Base-by-base conservation (phyloP, 345 rosid species). In the Citrus cavaleriei region DNA sequence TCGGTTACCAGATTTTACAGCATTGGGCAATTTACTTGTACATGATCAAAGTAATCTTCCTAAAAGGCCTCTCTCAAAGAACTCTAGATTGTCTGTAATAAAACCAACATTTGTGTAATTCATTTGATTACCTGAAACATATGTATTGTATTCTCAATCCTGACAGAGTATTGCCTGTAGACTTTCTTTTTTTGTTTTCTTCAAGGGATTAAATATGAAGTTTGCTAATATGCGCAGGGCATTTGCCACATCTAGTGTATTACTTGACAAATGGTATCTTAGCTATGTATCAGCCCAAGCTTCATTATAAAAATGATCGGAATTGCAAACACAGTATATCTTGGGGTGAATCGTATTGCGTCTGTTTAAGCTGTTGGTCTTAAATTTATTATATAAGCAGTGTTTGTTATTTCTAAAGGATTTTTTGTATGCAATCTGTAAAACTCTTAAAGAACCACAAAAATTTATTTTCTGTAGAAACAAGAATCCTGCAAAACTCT, bases 21-120 rank as follows among this genome's bases (percentile, higher is more conserved):
- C 51, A 59, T 73, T 2, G 28, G 32, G 34, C 55, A 42, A n/a
- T 62, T 72, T 76, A 49, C 61, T 81, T 77, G 77, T 81, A 77
- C 73, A 76, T 42, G n/a, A 32, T 57, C 32, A 18, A 71, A 22
- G 71, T 28, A 67, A 59, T 60, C 75, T 32, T 49, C 61, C 42
- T 49, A 46, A 30, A 42, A 30, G 55, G 30, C 58, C 14, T 16
- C n/a, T 51, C 32, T 7, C 13, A 21, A 74, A 61, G 77, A 60
- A 30, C 58, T 61, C 16, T 6, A 40, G 68, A 19, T 61, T 67
- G 71, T 54, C 32, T 70, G 28, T 54, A 54, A 18, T 42, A 14
- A 38, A 38, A n/a, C 16, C 51, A 12, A 25, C 27, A 14, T 71
- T 3, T 14, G 10, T 60, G 68, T 22, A 59, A 35, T 38, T 37